Conservation (phyloP, 352 stramenopile species). For the Phytophthora boehmeriae region DNA sequence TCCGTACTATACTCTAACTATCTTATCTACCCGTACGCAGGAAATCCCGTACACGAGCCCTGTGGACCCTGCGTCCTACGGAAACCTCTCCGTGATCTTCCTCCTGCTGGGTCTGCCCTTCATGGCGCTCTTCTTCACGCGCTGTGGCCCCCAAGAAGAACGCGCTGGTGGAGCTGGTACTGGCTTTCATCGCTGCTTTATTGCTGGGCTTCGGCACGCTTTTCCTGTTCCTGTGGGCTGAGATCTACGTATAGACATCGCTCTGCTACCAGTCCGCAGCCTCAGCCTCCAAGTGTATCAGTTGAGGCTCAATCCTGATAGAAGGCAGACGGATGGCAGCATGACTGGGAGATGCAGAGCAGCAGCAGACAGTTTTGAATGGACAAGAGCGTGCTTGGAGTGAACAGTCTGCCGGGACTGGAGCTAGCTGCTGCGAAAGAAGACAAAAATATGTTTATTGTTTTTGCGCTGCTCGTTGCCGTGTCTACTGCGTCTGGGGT, state of each 20-base stretch:
- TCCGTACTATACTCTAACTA: background rate
- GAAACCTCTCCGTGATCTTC: constrained; percentile 59
- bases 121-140: constrained; percentile 86
- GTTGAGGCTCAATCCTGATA: constrained; percentile 22
- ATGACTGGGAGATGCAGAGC: background rate
- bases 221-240: constrained; percentile 88
- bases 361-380: constrained; percentile 20
- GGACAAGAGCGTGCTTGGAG: background rate
- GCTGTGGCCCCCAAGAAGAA: constrained; percentile 83
- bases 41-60: constrained; percentile 86
- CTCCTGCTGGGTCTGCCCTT: constrained; percentile 75
- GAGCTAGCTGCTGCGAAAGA: constrained; percentile 17
- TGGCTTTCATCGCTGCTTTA: constrained; percentile 70
- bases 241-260: constrained; percentile 84
- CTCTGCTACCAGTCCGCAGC: background rate
- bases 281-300: constrained; percentile 3
- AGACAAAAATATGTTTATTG: constrained; percentile 43
- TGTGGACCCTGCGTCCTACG: constrained; percentile 74
- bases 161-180: constrained; percentile 63
- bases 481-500: constrained; percentile 24
- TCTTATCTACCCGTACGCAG: constrained; percentile 32
- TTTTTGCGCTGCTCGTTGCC: constrained; percentile 31
- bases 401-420: background rate
- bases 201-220: constrained; percentile 83
- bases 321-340: constrained; percentile 7